These are phyloP conservation scores for Neospermospora avenae DNA, from an alignment of 2,329 filamentous ascomycete species.

Conservation along the genomic window DNA sequence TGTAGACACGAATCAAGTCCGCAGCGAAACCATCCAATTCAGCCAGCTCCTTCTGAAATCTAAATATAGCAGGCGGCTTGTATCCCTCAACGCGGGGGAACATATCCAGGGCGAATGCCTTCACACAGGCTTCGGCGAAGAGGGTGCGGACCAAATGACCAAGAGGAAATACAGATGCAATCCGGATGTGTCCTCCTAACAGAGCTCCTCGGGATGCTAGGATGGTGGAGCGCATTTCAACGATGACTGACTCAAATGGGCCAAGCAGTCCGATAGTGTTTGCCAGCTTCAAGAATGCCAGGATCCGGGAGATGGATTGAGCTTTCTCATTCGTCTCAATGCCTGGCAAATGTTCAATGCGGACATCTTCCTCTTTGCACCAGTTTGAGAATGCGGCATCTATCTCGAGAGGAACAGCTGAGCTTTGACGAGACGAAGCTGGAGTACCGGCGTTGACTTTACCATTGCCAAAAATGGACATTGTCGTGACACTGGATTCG, in stretches of 20 bases:
- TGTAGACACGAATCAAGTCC: conserved; percentile 12
- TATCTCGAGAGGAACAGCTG: neutral
- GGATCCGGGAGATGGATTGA: conserved; percentile 5
- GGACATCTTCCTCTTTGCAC: neutral
- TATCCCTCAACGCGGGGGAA: neutral
- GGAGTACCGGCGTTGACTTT: neutral
- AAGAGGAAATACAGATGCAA: neutral
- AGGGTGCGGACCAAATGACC: conserved; percentile 9
- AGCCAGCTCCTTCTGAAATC: conserved; percentile 9
- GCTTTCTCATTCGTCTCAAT: neutral
- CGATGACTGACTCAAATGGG: conserved; percentile 9
- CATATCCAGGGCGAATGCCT: neutral
- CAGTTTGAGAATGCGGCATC: neutral
- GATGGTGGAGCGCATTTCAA: neutral
- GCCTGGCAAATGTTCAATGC: neutral
- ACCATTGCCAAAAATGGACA: neutral
- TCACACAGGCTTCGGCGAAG: conserved; percentile 11
- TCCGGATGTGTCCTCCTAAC: conserved; percentile 7
- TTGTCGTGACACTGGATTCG: neutral
- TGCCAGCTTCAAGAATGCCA: conserved; percentile 14
- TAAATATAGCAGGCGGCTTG: neutral
- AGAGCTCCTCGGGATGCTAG: neutral
- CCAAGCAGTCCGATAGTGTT: conserved; percentile 11
- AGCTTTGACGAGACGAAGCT: neutral
- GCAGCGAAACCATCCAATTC: conserved; percentile 14